Base-by-base conservation (phyloP, 208 protist genomes). In the Trichomonas gallinae region DNA sequence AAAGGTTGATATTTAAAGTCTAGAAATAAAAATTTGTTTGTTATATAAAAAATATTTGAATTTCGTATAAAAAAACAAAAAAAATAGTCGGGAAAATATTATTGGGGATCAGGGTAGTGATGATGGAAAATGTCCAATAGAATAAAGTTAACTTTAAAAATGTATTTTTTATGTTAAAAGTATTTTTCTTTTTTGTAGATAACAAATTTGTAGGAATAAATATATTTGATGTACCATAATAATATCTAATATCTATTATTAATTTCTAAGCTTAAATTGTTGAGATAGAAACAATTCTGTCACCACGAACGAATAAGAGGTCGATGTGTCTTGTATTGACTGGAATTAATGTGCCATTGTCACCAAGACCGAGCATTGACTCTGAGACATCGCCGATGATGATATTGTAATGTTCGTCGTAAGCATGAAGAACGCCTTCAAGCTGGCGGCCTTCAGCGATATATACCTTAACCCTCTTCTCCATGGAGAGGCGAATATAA, bases 391-490 rank as follows among this genome's bases (percentile, higher is more conserved):
- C 87, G 87, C 44, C 44, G 38, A 93, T 38, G 38, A 93, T 40
- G 17, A 93, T 93, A 93, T 93, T 93, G 44, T 44, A 93, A 51
- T 93, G 87, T 51, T 93, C 87, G 15, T 93, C 87, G 44, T 93
- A 93, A 93, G 87, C 87, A 26, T 93, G 87, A 17, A 93, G n/a
- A 9, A 93, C 31, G 2, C 87, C 87, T 21, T 48, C 44, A 17
- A 93, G 44, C 51, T 93, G 44, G 0, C 44, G 40, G 9, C 83
- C 83, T 93, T 93, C 87, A 0, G 38, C 0, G 13, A 93, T 38
- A 17, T 93, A 11, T 38, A 93, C 87, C 17, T 93, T 93, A 9
- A 93, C 87, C 6, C 87, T 23, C 3, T 44, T 34, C 44, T 93
- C 87, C 17, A 93, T 34, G 44, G 40, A 93, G n/a, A 93, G 87